Percentiles rank a stretch among this genome's conserved stretches.
Conservation (phyloP, 176 grass and related monocot species). For the Areca catechu region DNA sequence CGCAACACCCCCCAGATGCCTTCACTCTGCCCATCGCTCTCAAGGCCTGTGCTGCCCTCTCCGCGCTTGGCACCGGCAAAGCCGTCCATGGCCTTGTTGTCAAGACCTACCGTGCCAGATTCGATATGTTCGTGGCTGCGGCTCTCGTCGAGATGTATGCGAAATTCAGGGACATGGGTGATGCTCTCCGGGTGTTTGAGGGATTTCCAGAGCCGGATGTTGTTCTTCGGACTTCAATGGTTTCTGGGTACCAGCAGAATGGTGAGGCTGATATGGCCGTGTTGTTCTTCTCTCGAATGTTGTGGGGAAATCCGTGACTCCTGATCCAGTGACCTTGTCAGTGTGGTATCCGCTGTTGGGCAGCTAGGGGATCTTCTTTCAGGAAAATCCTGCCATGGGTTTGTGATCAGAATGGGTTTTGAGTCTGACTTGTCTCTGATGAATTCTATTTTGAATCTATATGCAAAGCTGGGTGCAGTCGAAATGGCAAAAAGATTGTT, state of each 20-base stretch:
- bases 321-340: slow-evolving; percentile 53
- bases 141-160: slow-evolving; percentile 58
- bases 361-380: slow-evolving; percentile 29
- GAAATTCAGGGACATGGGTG: slow-evolving; percentile 35
- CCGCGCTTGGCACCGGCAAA: slow-evolving; percentile 31
- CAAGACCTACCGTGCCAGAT: slow-evolving; percentile 12
- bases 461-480: slow-evolving; percentile 28
- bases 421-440: slow-evolving; percentile 27
- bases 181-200: slow-evolving; percentile 28
- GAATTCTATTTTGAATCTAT: slow-evolving; percentile 45
- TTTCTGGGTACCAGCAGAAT: slow-evolving; percentile 53
- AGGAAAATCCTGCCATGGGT: slow-evolving; percentile 45
- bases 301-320: slow-evolving; percentile 22
- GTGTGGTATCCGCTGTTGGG: slow-evolving; percentile 32
- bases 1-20: slow-evolving; percentile 12
- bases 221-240: slow-evolving; percentile 49
- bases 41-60: slow-evolving; percentile 37
- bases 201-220: slow-evolving; percentile 40
- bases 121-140: slow-evolving; percentile 48
- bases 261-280: slow-evolving; percentile 38
- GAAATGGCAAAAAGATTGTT: slow-evolving; percentile 31
- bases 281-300: slow-evolving; percentile 38
- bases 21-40: slow-evolving; percentile 43
- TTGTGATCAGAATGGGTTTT: slow-evolving; percentile 37
- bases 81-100: slow-evolving; percentile 35